These are phyloP conservation scores for Salix caprea DNA, from an alignment of 345 rosid genomes.

Conservation along the genomic window DNA sequence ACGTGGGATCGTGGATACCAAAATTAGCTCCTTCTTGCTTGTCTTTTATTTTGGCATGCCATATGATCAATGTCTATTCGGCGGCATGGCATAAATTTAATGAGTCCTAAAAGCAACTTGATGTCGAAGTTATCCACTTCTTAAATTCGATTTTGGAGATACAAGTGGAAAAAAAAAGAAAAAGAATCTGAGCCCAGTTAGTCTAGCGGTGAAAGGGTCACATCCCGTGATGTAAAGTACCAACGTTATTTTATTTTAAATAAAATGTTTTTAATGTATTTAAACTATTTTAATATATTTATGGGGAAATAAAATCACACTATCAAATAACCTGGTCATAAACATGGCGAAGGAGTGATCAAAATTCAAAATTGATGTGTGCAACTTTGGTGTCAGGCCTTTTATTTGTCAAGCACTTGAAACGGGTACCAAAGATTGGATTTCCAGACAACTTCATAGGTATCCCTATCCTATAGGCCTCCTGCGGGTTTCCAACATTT, in stretches of 20 bases:
- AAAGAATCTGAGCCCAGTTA: background rate
- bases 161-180: too few species aligned
- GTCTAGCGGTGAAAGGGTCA: background rate
- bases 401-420: too few species aligned
- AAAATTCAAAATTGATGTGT: too few species aligned
- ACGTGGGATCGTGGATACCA: background rate
- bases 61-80: background rate
- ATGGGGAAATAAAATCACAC: too few species aligned
- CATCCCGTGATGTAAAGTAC: background rate
- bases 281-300: too few species aligned
- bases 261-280: too few species aligned
- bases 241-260: too few species aligned
- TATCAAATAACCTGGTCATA: background rate
- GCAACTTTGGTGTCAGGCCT: too few species aligned
- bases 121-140: too few species aligned
- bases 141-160: too few species aligned
- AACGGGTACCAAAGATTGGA: background rate
- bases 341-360: background rate
- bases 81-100: background rate
- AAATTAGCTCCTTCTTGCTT: background rate
- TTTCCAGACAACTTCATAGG: background rate
- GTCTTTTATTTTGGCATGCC: background rate
- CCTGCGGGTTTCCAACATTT: background rate
- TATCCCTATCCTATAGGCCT: background rate
- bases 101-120: background rate